Base-by-base conservation (phyloP, 352 stramenopile species). In the Phytophthora vignae region DNA sequence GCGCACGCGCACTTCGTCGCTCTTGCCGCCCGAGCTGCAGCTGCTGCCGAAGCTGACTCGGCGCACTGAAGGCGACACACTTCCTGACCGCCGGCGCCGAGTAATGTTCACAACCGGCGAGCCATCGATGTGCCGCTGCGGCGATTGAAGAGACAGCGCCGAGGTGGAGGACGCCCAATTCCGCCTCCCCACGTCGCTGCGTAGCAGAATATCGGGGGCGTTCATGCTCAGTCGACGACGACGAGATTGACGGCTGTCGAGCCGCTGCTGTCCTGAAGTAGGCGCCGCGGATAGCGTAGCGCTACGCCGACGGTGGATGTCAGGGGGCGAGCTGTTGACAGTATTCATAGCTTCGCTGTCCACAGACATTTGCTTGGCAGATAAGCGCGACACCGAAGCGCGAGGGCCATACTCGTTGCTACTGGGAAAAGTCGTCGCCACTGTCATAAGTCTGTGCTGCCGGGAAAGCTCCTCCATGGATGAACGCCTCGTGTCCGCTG, bases 91-190 rank as follows among this genome's bases (percentile, higher is more conserved):
- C 40, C 52, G 49, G 21, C 61, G 40, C 53, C 31, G 69, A 36
- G 65, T 58, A 42, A 78, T 33, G 31, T 74, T 72, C 49, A 74
- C 63, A 55, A 78, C 60, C 1, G 67, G 58, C 11, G 72, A 79
- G 14, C 63, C 67, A 55, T 67, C 67, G 50, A 73, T 48, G 17
- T 67, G 59, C 21, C 69, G 62, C 19, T 82, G 72, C 0, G 79
- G 76, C 2, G 79, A 87, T 55, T 71, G 62, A 52, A 86, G 69
- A 6, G 74, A 82, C 31, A 87, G 50, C n/a, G 79, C 77, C 25
- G 77, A 71, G 8, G 73, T 82, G n/a, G 79, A 87, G 8, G 71
- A 83, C 6, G 64, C 60, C 79, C 79, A 87, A 52, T 87, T 77
- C 33, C 79, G 76, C 36, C 60, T 71, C 14, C 72, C 77, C 6